Evolutionary conservation across 2,329 filamentous ascomycete species (phyloP).

Genomic region (Pseudogymnoascus pannorum): DNA sequence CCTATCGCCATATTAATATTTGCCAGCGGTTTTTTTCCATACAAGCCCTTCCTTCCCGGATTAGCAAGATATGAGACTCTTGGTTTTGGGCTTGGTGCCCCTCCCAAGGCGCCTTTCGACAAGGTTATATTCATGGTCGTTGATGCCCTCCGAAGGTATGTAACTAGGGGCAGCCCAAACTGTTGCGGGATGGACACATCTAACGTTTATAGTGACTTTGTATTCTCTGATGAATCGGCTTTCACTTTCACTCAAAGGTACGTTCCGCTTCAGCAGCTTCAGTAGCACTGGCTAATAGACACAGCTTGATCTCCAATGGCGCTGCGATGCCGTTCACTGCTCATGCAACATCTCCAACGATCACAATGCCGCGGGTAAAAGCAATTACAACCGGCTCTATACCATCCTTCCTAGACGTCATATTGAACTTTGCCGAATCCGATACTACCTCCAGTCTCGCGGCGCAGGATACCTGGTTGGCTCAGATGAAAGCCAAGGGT

Average conservation of each 20-base stretch:
- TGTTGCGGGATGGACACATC: not conserved
- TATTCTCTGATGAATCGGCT: conserved; percentile 71
- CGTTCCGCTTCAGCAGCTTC: conserved; percentile 17
- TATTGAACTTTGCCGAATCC: conserved; percentile 91
- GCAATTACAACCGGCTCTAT: conserved; percentile 96
- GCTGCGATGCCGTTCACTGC: conserved; percentile 88
- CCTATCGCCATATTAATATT: conserved; percentile 70
- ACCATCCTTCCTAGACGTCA: conserved; percentile 95
- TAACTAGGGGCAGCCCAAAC: not conserved
- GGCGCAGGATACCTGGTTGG: conserved; percentile 90
- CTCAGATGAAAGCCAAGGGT: conserved; percentile 72
- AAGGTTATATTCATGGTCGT: conserved; percentile 96
- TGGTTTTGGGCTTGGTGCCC: conserved; percentile 46
- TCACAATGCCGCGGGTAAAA: conserved; percentile 97
- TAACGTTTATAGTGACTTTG: conserved; percentile 67
- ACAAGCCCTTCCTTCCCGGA: conserved; percentile 87
- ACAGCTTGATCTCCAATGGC: conserved; percentile 74
- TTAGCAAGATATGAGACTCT: conserved; percentile 61
- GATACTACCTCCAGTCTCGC: conserved; percentile 85
- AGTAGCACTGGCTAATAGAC: conserved; percentile 12
- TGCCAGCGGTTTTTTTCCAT: conserved; percentile 90
- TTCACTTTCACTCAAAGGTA: conserved; percentile 87
- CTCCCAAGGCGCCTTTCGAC: conserved; percentile 68
- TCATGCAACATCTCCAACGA: conserved; percentile 90
- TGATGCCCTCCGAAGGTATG: conserved; percentile 81